A percentile compares a stretch with the other conserved stretches of the same genome.
Evolutionary conservation across 208 protist genomes (phyloP).

Genomic region (Leptomonas seymouri): DNA sequence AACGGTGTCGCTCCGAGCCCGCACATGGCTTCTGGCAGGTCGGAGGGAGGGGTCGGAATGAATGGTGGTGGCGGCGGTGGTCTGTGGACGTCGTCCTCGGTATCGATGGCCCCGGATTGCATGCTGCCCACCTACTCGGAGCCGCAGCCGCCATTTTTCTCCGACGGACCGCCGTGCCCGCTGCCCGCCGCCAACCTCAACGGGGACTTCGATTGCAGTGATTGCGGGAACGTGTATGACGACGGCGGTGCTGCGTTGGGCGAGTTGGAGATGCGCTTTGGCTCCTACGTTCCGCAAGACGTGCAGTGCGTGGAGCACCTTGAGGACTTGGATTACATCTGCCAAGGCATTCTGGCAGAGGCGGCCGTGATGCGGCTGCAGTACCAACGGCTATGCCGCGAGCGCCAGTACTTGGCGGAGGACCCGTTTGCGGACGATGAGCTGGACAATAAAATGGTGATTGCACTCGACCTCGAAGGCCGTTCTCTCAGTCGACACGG

Average conservation of each 20-base stretch:
- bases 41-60: not conserved
- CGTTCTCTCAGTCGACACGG: slow-evolving; percentile 45
- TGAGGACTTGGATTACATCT: slow-evolving; percentile 20
- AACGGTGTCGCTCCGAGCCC: too few species aligned
- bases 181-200: not conserved
- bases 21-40: too few species aligned
- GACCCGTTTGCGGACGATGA: slow-evolving; percentile 2
- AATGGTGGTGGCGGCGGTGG: not conserved
- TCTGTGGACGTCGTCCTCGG: not conserved
- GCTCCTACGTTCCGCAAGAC: slow-evolving; percentile 13
- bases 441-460: slow-evolving; percentile 20
- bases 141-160: not conserved
- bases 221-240: not conserved
- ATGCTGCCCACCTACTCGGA: slow-evolving; percentile 2
- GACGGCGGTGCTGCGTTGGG: not conserved
- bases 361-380: slow-evolving; percentile 7
- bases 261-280: slow-evolving; percentile 6
- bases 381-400: slow-evolving; percentile 5
- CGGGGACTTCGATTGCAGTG: slow-evolving; percentile 18
- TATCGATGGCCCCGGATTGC: too few species aligned
- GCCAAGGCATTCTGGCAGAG: slow-evolving; percentile 15
- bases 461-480: slow-evolving; percentile 64
- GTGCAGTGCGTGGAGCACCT: slow-evolving; percentile 23
- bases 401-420: slow-evolving; percentile 6
- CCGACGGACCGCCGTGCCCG: not conserved